A percentile compares a stretch with the other conserved stretches of the same genome.
These are phyloP conservation scores for Saitozyma podzolica DNA, from an alignment of 768 basidiomycete species.

Conservation along the genomic window DNA sequence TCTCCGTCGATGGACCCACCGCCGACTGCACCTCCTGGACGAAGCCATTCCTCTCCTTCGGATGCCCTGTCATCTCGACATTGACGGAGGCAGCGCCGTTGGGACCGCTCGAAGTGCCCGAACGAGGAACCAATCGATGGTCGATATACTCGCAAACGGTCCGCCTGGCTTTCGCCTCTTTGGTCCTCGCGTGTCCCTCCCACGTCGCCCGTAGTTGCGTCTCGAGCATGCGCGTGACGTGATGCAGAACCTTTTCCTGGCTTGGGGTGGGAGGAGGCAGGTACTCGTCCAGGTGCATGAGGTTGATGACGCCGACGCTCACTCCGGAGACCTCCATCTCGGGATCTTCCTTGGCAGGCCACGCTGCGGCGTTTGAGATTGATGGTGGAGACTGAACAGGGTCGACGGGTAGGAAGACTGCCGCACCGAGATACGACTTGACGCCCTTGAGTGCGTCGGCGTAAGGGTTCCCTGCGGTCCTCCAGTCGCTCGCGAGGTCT, in stretches of 20 bases:
- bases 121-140: conserved; percentile 16
- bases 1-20: too few relatives aligned
- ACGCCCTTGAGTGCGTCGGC: conserved; percentile 14
- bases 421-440: conserved; percentile 24
- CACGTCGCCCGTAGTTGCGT: conserved; percentile 38
- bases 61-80: too few relatives aligned
- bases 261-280: conserved; percentile 1
- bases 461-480: conserved; percentile 12
- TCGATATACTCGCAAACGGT: conserved; percentile 33
- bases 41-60: too few relatives aligned
- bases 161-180: conserved; percentile 28
- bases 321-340: conserved; percentile 4
- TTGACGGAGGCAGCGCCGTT: too few relatives aligned
- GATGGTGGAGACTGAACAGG: conserved; percentile 1
- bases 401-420: conserved; percentile 20
- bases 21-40: too few relatives aligned
- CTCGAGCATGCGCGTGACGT: conserved; percentile 31
- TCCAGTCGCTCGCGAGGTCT: conserved; percentile 15
- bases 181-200: conserved; percentile 33
- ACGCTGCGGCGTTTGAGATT: too few relatives aligned
- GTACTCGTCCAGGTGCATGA: conserved; percentile 10
- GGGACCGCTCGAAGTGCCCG: too few relatives aligned
- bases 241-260: conserved; percentile 21
- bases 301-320: conserved; percentile 20
- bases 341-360: not conserved